Base-by-base conservation (phyloP, 306 rosid species). In the cucumber (Cucumis sativus) region DNA sequence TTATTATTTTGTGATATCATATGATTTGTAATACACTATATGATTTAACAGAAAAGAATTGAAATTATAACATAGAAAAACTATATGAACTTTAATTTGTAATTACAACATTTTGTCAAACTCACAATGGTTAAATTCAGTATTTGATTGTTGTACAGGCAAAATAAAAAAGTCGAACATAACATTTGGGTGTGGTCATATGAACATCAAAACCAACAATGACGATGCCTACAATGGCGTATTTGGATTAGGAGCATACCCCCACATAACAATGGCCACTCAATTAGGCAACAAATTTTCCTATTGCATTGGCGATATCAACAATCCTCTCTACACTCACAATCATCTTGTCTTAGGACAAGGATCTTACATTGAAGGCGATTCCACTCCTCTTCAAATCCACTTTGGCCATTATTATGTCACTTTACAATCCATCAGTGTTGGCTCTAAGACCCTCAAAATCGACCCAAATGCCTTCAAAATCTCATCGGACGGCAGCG, bases 221-320 rank as follows among this genome's bases (percentile, higher is more conserved):
- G 71, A 76, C 40, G 68, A 15, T 23, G 41, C 40, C 8, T 76
- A 57, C 69, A 58, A 25, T 35, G 79, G 79, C 18, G 15, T 76
- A 15, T 76, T 76, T 7, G 79, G 79, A 6, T 56, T 76, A 0
- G 79, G 79, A 3, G 76, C 23, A 4, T 59, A 76, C 28, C 79
- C 68, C 4, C 1, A 59, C 9, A 14, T 45, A 45, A 57, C 79
- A 5, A 76, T 76, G 40, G 79, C 68, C 40, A 45, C 68, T 41
- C 79, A 61, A 16, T 10, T 76, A 5, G 70, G 79, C 25, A 43
- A 58, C 79, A 76, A 59, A 61, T 76, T 76, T 10, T 76, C 79
- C 10, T 76, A 76, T 25, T 76, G 79, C 79, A 76, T 76, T 3
- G 79, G 79, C 66, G 55, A 76, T 52, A 37, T 76, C 8, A 39